phyloP scores from a whole-genome alignment of 1,284 basidiomycete genomes.

The Cryptococcus neoformans region DNA sequence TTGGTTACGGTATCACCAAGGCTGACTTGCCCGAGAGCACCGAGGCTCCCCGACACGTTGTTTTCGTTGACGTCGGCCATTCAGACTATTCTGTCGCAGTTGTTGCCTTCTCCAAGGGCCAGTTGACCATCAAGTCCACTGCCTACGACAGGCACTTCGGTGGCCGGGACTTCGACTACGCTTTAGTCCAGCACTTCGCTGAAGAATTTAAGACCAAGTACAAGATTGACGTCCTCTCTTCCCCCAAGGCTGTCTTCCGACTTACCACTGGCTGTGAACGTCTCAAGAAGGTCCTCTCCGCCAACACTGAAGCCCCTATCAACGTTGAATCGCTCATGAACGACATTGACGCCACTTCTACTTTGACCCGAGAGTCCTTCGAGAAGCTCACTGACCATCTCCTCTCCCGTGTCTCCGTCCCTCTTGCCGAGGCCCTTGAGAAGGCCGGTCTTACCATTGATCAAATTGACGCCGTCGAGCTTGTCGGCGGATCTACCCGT shows the following conservation, averaged over 20 bases:
- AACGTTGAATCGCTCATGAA: slow-evolving; percentile 93
- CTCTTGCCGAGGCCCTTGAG: slow-evolving; percentile 58
- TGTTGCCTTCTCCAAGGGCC: slow-evolving; percentile 88
- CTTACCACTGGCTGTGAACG: slow-evolving; percentile 72
- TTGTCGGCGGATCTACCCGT: slow-evolving; percentile 66
- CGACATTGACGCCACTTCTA: slow-evolving; percentile 70
- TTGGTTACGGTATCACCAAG: slow-evolving; percentile 96
- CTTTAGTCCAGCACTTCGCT: slow-evolving; percentile 80
- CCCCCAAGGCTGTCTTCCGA: slow-evolving; percentile 88
- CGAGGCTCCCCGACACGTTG: slow-evolving; percentile 77
- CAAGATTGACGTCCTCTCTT: slow-evolving; percentile 88
- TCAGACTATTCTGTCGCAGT: slow-evolving; percentile 79
- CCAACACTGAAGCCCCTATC: slow-evolving; percentile 79
- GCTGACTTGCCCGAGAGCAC: slow-evolving; percentile 75
- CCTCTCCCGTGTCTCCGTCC: slow-evolving; percentile 57
- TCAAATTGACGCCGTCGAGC: slow-evolving; percentile 64
- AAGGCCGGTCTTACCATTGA: slow-evolving; percentile 60
- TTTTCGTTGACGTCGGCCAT: slow-evolving; percentile 91
- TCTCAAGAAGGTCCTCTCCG: slow-evolving; percentile 70
- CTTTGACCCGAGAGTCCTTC: slow-evolving; percentile 60
- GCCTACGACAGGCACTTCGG: slow-evolving; percentile 89
- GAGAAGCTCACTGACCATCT: slow-evolving; percentile 57
- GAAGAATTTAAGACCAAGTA: slow-evolving; percentile 88
- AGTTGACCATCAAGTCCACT: slow-evolving; percentile 76
- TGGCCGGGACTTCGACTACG: slow-evolving; percentile 88